A percentile compares a stretch with the other conserved stretches of the same genome.
phyloP scores from a whole-genome alignment of 2,329 filamentous ascomycete species.

The Microdochium nivale region DNA sequence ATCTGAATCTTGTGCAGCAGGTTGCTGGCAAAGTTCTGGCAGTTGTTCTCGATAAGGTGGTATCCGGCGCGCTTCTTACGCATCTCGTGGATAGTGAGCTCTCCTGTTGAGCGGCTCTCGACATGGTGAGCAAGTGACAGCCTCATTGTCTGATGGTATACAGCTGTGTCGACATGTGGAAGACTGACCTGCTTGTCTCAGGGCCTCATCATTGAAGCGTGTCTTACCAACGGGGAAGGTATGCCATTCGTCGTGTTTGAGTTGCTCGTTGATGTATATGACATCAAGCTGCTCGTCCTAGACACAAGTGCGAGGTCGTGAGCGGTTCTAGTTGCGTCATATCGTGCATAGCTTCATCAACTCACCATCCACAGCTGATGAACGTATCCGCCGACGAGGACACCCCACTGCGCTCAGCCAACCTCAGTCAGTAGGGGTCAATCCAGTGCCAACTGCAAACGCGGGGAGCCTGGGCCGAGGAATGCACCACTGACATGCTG shows the following conservation, averaged over 20 bases:
- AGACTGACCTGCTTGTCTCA: constrained; percentile 35
- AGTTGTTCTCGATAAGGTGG: constrained; percentile 53
- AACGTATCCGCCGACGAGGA: constrained; percentile 44
- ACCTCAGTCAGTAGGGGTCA: no score
- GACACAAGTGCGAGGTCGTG: fast-evolving
- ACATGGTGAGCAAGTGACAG: not conserved
- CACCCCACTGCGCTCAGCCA: constrained; percentile 40
- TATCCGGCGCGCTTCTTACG: constrained; percentile 38
- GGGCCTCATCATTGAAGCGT: constrained; percentile 44
- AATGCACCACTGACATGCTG: constrained; percentile 20
- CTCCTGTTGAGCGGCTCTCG: constrained; percentile 24
- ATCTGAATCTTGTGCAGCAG: constrained; percentile 46
- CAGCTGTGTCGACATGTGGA: not conserved
- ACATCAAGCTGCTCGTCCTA: constrained; percentile 46
- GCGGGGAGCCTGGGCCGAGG: not conserved
- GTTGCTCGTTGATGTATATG: constrained; percentile 44
- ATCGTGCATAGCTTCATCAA: constrained; percentile 1
- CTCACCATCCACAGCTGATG: constrained; percentile 53
- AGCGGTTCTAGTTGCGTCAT: not conserved
- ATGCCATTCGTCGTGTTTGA: constrained; percentile 38
- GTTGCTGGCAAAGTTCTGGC: constrained; percentile 45
- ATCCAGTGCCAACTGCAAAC: no score
- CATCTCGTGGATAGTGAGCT: constrained; percentile 44
- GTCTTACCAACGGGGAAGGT: constrained; percentile 44
- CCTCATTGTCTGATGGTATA: not conserved